phyloP scores from a whole-genome alignment of 2,329 filamentous ascomycete genomes.

The Penicillium concentricum region DNA sequence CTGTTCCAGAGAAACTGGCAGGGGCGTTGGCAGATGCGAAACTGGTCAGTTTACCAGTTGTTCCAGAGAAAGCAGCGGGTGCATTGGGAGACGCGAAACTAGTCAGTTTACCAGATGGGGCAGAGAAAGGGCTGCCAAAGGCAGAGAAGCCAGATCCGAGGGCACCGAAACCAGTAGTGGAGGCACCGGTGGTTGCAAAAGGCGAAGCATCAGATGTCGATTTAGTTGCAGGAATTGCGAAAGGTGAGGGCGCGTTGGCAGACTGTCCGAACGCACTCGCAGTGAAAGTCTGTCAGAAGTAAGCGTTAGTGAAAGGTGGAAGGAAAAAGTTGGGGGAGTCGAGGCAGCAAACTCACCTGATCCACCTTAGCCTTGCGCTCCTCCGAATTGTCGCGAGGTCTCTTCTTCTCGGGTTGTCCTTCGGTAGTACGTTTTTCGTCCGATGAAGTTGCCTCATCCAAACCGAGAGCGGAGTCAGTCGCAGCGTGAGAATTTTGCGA shows the following conservation, averaged over 20 bases:
- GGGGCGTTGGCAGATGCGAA: conserved; percentile 66
- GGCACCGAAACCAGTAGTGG: conserved; percentile 42
- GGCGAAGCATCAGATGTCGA: conserved; percentile 38
- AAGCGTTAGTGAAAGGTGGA: neutral
- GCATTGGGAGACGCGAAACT: conserved; percentile 68
- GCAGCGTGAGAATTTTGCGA: conserved; percentile 11
- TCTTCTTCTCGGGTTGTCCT: conserved; percentile 36
- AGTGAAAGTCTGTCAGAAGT: conserved; percentile 26
- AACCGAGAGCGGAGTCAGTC: neutral
- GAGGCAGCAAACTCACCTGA: conserved; percentile 24
- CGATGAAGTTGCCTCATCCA: neutral
- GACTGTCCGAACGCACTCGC: conserved; percentile 45
- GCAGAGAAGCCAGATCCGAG: conserved; percentile 38
- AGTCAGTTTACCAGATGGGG: conserved; percentile 48
- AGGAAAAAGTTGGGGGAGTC: neutral
- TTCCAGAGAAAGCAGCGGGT: conserved; percentile 32
- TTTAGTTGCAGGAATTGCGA: neutral
- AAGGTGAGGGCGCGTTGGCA: neutral
- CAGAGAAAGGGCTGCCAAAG: conserved; percentile 35
- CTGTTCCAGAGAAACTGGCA: conserved; percentile 34
- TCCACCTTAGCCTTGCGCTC: conserved; percentile 32
- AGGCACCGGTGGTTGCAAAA: conserved; percentile 38
- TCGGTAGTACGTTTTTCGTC: conserved; percentile 19
- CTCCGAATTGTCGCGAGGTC: conserved; percentile 37
- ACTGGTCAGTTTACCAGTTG: conserved; percentile 56